Base-by-base conservation (phyloP, 257 asterid genomes). In the Avicennia marina region DNA sequence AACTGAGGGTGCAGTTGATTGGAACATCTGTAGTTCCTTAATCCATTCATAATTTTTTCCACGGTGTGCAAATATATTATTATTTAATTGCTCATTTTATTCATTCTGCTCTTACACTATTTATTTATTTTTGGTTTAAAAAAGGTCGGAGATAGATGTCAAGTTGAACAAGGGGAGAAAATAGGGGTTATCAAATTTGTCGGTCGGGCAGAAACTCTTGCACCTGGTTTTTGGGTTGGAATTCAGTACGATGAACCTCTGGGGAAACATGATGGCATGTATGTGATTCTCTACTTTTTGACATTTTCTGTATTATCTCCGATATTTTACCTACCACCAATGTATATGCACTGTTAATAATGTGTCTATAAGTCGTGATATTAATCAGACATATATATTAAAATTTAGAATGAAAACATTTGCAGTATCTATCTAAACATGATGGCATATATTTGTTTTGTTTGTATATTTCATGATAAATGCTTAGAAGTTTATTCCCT, bases 261-360 rank as follows among this genome's bases (percentile, higher is more conserved):
- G 53, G 98, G 96, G 42, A 93, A 93, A 62, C 96, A 89, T 32
- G 96, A 89, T 71, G 98, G 98, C 87, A 73, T 60, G 95, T 91
- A 75, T 13, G 93, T 76, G n/a, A 58, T 53, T 54, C 63, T 42
- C 20, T 39, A 69, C 58, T 64, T 54, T 40, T 7, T 51, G 45
- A 13, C 15, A 18, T 43, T 18, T 64, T 50, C 26, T 20, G 40
- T 55, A 26, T n/a, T n/a, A n/a, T n/a, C n/a, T n/a, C n/a, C n/a
- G n/a, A 11, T 52, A 18, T 34, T 17, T 45, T 36, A 48, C 38
- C 7, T 7, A 16, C 33, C 18, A 27, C 5, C 20, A 47, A 27
- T 19, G 8, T 22, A n/a, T 26, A 46, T 46, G 53, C 2, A 11
- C 1, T 44, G 25, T 18, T 36, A n/a, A 33, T 31, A 17, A 47